A percentile compares a stretch with the other conserved stretches of the same genome.
Conservation (phyloP, 768 basidiomycete species). For the Lyophyllum shimeji region DNA sequence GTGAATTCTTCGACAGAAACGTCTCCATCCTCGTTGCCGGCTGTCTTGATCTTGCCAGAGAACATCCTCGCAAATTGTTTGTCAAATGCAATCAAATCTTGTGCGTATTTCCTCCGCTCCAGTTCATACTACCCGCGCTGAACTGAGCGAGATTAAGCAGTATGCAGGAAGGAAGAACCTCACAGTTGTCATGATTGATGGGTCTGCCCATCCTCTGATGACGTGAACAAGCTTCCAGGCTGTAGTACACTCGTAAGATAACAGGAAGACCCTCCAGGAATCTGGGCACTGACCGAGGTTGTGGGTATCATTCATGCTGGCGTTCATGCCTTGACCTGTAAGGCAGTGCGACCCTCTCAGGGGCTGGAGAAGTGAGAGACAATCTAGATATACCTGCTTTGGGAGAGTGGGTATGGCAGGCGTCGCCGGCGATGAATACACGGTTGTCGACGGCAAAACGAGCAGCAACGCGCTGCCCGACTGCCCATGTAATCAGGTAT, state of each 20-base stretch:
- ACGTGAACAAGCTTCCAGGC: conserved; percentile 66
- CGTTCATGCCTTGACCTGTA: conserved; percentile 75
- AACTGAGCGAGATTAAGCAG: neutral
- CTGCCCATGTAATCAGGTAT: conserved; percentile 28
- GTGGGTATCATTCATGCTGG: conserved; percentile 73
- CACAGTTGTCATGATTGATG: conserved; percentile 51
- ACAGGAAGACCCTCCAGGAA: neutral
- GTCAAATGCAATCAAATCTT: conserved; percentile 74
- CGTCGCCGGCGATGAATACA: conserved; percentile 77
- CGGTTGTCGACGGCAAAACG: conserved; percentile 59
- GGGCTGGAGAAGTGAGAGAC: neutral
- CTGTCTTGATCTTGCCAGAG: conserved; percentile 62
- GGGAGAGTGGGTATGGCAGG: conserved; percentile 68
- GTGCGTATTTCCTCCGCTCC: conserved; percentile 67
- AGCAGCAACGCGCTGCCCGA: conserved; percentile 75
- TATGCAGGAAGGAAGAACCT: conserved; percentile 8
- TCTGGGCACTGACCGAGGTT: conserved; percentile 50
- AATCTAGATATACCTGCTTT: conserved; percentile 52
- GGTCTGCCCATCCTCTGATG: conserved; percentile 51
- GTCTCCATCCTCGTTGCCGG: conserved; percentile 39
- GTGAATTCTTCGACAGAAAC: conserved; percentile 55
- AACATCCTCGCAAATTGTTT: conserved; percentile 64
- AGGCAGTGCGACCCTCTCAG: neutral
- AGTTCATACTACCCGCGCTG: conserved; percentile 51
- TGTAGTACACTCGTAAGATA: conserved; percentile 11